Base-by-base conservation (phyloP, 2,329 filamentous ascomycete species). In the Fusarium sp. region DNA sequence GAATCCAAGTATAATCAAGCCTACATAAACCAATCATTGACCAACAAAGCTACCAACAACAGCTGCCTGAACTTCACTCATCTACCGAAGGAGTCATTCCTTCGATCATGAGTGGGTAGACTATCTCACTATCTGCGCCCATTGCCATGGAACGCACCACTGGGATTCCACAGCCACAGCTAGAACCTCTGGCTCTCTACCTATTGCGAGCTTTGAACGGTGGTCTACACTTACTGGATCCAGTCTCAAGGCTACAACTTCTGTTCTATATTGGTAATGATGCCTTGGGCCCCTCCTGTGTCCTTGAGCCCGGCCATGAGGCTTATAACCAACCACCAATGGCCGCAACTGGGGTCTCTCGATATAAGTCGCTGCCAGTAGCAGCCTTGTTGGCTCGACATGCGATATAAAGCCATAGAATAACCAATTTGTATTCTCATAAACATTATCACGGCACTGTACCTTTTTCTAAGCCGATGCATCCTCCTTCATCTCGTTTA, bases 401-500 rank as follows among this genome's bases (percentile, higher is more conserved):
- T 64, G 23, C 15, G 51, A 52, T 77, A 77, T 77, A 77, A 75
- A 77, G 42, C 49, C 46, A 44, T 58, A 67, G n/a, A 35, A 31
- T 44, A 33, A 60, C 69, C 67, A 45, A 51, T 48, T 41, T 31
- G 38, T 27, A 42, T 11, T 23, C 25, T 25, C 27, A 23, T 31
- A 31, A 39, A 41, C 25, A 60, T 31, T 31, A 57, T 49, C 63
- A 49, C 39, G 41, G 35, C 33, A 54, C 31, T 55, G 35, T 16
- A 35, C 21, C 16, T 49, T 41, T 52, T 49, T 46, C 38, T 38
- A 52, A 27, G 56, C 64, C 61, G 73, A 79, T 80, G 78, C 76
- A 77, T 66, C 62, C 73, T 48, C 76, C 77, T 31, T 68, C 73
- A 45, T 73, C 69, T 52, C 69, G 63, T 29, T 73, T 80, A 29